Percentiles rank a stretch among this genome's conserved stretches.
Conservation (phyloP, 2,329 filamentous ascomycete genomes). For the Niveomyces coronatus region DNA sequence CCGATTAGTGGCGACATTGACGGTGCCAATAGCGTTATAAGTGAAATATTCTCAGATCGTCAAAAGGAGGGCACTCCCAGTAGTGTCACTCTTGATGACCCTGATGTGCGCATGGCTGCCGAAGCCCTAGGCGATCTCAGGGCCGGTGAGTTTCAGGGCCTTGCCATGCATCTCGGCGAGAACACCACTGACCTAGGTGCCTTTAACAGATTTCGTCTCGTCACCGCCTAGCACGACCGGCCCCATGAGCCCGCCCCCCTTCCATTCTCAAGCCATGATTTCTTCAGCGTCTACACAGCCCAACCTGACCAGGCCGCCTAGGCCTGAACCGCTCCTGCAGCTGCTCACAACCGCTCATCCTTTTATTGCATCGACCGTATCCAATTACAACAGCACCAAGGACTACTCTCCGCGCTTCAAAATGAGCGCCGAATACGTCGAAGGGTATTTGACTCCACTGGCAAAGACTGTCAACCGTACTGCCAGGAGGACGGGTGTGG, state of each 20-base stretch:
- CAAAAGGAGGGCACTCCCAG: conserved; percentile 33
- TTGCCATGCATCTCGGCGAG: background rate
- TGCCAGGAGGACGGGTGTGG: conserved; percentile 75
- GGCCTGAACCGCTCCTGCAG: conserved; percentile 72
- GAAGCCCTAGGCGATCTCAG: conserved; percentile 66
- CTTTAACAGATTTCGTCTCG: conserved; percentile 52
- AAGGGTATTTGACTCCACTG: conserved; percentile 77
- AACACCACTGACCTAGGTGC: conserved; percentile 11
- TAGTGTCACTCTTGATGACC: conserved; percentile 52
- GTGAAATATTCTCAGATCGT: conserved; percentile 36
- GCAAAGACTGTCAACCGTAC: conserved; percentile 80
- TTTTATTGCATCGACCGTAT: conserved; percentile 73
- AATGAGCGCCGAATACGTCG: conserved; percentile 82
- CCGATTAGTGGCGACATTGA: conserved; percentile 41
- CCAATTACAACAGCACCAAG: conserved; percentile 77
- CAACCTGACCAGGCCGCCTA: conserved; percentile 28
- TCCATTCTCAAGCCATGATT: conserved; percentile 2
- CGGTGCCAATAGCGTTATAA: conserved; percentile 28
- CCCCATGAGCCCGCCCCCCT: conserved; percentile 24
- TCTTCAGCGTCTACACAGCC: conserved; percentile 14
- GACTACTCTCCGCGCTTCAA: conserved; percentile 84
- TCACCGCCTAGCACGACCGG: conserved; percentile 43
- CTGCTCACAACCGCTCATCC: conserved; percentile 84
- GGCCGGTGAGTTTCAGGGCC: conserved; percentile 48
- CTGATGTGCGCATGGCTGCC: conserved; percentile 59